These are phyloP conservation scores for Ganoderma meredithae DNA, from an alignment of 1,284 basidiomycete species.

Conservation along the genomic window DNA sequence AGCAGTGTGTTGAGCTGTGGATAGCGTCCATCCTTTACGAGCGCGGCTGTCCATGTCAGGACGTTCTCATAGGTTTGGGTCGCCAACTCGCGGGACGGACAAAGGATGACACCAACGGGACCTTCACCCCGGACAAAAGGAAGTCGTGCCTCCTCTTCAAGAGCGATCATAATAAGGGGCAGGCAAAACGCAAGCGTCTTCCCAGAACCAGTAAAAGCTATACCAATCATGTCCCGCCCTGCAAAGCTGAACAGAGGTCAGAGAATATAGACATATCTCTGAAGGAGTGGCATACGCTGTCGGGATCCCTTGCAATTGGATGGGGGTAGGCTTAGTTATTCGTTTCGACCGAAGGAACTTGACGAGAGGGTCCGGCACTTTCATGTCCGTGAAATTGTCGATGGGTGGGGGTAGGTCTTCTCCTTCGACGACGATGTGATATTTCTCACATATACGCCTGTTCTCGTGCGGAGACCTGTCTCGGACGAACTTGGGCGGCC, in stretches of 20 bases:
- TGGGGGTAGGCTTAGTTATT: constrained; percentile 91
- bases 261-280: constrained; percentile 5
- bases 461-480: constrained; percentile 76
- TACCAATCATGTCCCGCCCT: constrained; percentile 95
- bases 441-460: constrained; percentile 82
- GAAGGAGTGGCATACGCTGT: constrained; percentile 71
- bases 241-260: constrained; percentile 66
- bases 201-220: constrained; percentile 78
- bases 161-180: constrained; percentile 93
- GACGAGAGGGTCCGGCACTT: constrained; percentile 88
- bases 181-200: constrained; percentile 89
- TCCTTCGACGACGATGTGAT: constrained; percentile 93
- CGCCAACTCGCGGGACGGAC: constrained; percentile 94
- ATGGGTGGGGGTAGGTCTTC: constrained; percentile 95
- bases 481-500: constrained; percentile 85
- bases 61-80: constrained; percentile 97
- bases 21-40: constrained; percentile 83
- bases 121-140: constrained; percentile 94
- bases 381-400: constrained; percentile 96
- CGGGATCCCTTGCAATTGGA: constrained; percentile 97
- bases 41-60: constrained; percentile 82
- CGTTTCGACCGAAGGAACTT: constrained; percentile 86
- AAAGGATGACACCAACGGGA: constrained; percentile 93
- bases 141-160: constrained; percentile 92
- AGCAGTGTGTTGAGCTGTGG: constrained; percentile 89